A percentile compares a stretch with the other conserved stretches of the same genome.
These are phyloP conservation scores for Puccinia coronata DNA, from an alignment of 1,284 basidiomycete genomes.

Conservation along the genomic window DNA sequence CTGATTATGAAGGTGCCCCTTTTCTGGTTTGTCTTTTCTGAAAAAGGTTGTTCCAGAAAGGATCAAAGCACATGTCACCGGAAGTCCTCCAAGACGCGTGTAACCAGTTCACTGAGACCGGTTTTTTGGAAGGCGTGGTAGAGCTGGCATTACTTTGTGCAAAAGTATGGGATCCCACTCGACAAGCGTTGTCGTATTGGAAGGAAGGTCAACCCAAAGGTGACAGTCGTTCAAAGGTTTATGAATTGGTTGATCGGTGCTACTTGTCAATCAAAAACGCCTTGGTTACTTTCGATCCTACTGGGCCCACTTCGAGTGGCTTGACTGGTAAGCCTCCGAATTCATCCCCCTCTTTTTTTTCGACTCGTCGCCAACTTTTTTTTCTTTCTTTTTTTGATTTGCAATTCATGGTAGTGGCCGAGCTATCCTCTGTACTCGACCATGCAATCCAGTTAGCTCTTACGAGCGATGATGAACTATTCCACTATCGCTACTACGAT, in stretches of 20 bases:
- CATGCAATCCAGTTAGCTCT: conserved; percentile 81
- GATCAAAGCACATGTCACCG: conserved; percentile 77
- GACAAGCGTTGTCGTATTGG: conserved; percentile 77
- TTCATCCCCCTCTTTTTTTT: not conserved
- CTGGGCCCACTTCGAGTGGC: conserved; percentile 55
- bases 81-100: conserved; percentile 81
- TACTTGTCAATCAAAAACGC: conserved; percentile 82
- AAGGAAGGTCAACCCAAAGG: conserved; percentile 66
- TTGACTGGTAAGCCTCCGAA: conserved; percentile 52
- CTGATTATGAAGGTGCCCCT: conserved; percentile 49
- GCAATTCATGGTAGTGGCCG: conserved; percentile 60
- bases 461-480: conserved; percentile 81
- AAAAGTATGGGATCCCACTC: conserved; percentile 73
- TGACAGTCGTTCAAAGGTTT: conserved; percentile 68
- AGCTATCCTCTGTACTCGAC: conserved; percentile 68
- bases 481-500: conserved; percentile 91
- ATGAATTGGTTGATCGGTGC: conserved; percentile 70
- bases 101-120: conserved; percentile 79
- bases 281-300: conserved; percentile 74
- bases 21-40: not conserved
- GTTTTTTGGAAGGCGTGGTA: conserved; percentile 76
- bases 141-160: conserved; percentile 85
- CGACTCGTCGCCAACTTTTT: conserved; percentile 55
- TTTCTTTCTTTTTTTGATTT: conserved; percentile 53
- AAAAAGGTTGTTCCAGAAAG: conserved; percentile 77